Conservation (phyloP, 164 flowering plant species). For the Piper betle region DNA sequence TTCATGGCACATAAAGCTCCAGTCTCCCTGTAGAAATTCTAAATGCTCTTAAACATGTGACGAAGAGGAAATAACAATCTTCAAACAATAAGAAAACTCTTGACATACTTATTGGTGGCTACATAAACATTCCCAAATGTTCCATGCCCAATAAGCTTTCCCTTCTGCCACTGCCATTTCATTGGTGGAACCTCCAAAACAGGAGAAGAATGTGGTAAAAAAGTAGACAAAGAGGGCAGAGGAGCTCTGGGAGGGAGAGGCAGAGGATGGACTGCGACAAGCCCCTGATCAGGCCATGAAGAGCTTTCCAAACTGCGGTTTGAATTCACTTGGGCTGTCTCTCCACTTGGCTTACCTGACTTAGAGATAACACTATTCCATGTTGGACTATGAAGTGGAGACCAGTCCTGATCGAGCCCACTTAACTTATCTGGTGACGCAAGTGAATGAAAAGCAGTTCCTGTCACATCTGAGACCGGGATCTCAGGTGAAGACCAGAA, state of each 20-base stretch:
- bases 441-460: slow-evolving; percentile 20
- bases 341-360: slow-evolving; percentile 21
- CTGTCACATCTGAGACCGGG: slow-evolving; percentile 14
- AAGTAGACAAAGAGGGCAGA: slow-evolving; percentile 19
- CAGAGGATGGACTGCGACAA: slow-evolving; percentile 45
- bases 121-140: slow-evolving; percentile 92
- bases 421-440: slow-evolving; percentile 19
- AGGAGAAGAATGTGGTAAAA: slow-evolving; percentile 14
- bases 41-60: neutral
- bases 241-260: slow-evolving; percentile 78
- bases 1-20: slow-evolving; percentile 98
- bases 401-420: slow-evolving; percentile 28
- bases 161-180: slow-evolving; percentile 66
- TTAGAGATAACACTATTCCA: slow-evolving; percentile 21
- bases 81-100: neutral
- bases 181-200: slow-evolving; percentile 33
- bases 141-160: slow-evolving; percentile 92
- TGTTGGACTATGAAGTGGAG: slow-evolving; percentile 42
- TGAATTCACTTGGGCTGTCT: slow-evolving; percentile 35
- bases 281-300: slow-evolving; percentile 22
- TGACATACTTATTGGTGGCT: slow-evolving; percentile 58
- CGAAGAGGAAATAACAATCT: neutral
- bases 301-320: slow-evolving; percentile 11
- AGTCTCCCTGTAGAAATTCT: slow-evolving; percentile 42
- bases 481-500: slow-evolving; percentile 66